Evolutionary conservation across 768 basidiomycete genomes (phyloP), one percentile per base, ranked within the genome.

Genomic region (Leccinum subgranulosum): DNA sequence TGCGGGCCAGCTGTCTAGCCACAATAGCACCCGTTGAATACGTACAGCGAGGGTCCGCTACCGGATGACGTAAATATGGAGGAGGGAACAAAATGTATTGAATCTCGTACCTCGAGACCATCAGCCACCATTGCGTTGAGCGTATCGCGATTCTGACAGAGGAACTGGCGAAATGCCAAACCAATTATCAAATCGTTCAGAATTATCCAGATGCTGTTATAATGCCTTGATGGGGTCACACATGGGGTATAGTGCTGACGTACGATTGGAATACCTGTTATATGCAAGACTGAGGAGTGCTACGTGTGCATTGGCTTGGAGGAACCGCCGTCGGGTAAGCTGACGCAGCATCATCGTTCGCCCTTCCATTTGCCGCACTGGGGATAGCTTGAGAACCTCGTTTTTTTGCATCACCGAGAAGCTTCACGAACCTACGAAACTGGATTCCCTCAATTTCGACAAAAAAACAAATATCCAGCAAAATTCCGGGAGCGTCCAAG

Each of bases 1-100:
- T 2, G 87, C 94, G 0, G 96, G 96, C 96, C 96, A 98, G 59
- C 89, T 84, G 69, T 97, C 90, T 12, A 99, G 79, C 95, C 94
- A 98, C 1, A 78, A 64, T 2, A 98, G 76, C 0, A 80, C 77
- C 15, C 75, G 73, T 45, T 81, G 79, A 9, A 88, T 69, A 49
- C 75, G 73, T 56, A 66, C 28, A 39, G 69, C 69, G 1, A 72
- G 60, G 6, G 63, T 57, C 28, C 60, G 58, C 71, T 74, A 33
- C 41, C 55, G 47, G 15, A 19, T 0, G 8, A 19, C 14, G 19
- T 61, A 33, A 56, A 49, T 10, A 48, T 27, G 4, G 10, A 33
- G 47, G 14, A 47, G 6, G 1, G 19, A 54, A 53, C 21, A 31
- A 25, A 21, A 25, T n/a, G n/a, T 43, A 9, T 28, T 2, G 43